A percentile compares a stretch with the other conserved stretches of the same genome.
phyloP scores from a whole-genome alignment of 2,329 filamentous ascomycete species.

The Calonectria pteridis region DNA sequence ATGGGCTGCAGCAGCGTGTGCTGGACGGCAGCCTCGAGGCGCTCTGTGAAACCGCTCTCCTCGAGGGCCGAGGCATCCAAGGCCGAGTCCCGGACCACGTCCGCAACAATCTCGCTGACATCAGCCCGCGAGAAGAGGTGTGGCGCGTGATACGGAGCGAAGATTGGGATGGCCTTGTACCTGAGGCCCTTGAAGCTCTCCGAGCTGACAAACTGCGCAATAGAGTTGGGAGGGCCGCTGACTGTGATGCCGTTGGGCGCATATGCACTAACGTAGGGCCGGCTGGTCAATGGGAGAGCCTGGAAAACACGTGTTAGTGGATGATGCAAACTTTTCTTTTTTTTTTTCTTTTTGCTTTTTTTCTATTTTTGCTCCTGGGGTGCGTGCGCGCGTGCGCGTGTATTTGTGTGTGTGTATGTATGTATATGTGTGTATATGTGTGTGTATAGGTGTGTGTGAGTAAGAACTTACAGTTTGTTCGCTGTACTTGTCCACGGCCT shows the following conservation, averaged over 20 bases:
- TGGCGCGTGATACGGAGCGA: constrained; percentile 36
- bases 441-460: not conserved
- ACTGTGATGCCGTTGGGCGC: constrained; percentile 34
- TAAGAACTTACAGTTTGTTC: not conserved
- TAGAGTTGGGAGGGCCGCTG: constrained; percentile 33
- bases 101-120: constrained; percentile 17
- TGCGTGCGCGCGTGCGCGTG: not conserved
- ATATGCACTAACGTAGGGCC: constrained; percentile 38
- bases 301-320: not conserved
- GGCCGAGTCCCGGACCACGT: constrained; percentile 10
- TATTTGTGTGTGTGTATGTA: no score
- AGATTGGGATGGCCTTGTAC: constrained; percentile 32
- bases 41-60: constrained; percentile 27
- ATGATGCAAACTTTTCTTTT: not conserved
- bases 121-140: constrained; percentile 35
- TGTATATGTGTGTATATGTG: not conserved
- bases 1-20: constrained; percentile 31
- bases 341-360: no score
- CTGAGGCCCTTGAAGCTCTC: constrained; percentile 17
- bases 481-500: constrained; percentile 21
- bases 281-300: constrained; percentile 27
- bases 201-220: constrained; percentile 23
- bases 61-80: constrained; percentile 24
- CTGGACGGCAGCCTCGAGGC: constrained; percentile 30
- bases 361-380: not conserved